Evolutionary conservation across 129 eudicot species (phyloP).

Genomic region (Escallonia rubra): DNA sequence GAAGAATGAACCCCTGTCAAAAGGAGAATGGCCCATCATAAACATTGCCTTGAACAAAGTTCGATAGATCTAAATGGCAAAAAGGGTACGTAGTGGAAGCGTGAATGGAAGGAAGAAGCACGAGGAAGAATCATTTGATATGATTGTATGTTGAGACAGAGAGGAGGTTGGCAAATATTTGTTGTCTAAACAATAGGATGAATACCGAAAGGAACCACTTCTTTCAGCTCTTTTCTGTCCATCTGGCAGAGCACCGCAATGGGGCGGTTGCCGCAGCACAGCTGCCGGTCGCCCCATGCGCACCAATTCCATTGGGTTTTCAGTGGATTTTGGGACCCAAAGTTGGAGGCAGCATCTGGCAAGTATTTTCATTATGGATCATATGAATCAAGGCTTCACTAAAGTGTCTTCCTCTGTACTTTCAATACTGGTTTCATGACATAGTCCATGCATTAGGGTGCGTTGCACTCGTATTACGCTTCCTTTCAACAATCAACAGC

Average conservation of each 20-base stretch:
- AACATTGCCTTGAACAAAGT: conserved; percentile 7
- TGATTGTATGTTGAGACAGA: not conserved
- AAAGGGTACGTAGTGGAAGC: not conserved
- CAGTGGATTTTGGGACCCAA: conserved; percentile 14
- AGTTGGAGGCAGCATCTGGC: too few relatives aligned
- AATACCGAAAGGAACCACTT: too few relatives aligned
- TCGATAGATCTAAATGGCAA: not conserved
- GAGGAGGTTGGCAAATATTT: conserved; percentile 19
- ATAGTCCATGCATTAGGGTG: too few relatives aligned
- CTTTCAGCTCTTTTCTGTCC: too few relatives aligned
- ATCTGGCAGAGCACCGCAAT: not conserved
- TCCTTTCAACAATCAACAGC: not conserved
- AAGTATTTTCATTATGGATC: not conserved
- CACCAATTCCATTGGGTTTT: not conserved
- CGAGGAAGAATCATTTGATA: not conserved
- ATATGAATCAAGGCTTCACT: not conserved
- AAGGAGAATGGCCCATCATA: not conserved
- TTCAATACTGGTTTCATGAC: too few relatives aligned
- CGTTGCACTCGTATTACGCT: not conserved
- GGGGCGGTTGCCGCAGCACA: conserved; percentile 9
- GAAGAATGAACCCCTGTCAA: not conserved
- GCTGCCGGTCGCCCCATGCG: conserved; percentile 7
- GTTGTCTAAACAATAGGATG: not conserved
- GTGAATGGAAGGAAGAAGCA: not conserved
- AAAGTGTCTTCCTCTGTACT: not conserved